Evolutionary conservation across 2,329 filamentous ascomycete species (phyloP), one percentile per base, ranked within the genome.

Genomic region (Alternaria panax): DNA sequence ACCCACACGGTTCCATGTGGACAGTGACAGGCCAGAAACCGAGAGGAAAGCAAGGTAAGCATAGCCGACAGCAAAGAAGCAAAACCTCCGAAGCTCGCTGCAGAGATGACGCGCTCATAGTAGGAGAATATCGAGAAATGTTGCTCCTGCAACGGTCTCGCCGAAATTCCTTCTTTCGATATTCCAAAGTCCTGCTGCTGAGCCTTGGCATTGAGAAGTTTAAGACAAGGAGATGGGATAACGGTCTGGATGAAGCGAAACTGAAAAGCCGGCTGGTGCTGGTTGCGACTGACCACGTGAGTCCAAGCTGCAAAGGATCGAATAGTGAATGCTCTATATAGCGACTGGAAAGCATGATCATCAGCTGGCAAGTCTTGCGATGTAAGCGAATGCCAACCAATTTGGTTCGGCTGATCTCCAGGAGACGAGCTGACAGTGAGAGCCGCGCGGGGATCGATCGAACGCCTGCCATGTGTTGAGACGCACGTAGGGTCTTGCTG

Each of bases 381-480:
- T 24, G 32, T 28, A 32, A 51, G 48, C 46, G 42, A 41, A 32
- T 57, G 38, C 54, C 47, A 46, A 57, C 54, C 50, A 22, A 38
- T 32, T 27, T 42, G 24, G 30, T 41, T 43, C 48, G 30, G 48
- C 40, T 54, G 41, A 46, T 27, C 40, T 24, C 40, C 41, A 27
- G 32, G 40, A 51, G 28, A 27, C 38, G 54, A 51, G 54, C 54
- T 51, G 46, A 56, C 40, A 18, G 18, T 28, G 42, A 30, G 42
- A 48, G 45, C 30, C 45, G 45, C 34, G 50, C 40, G 40, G 41
- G 41, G 54, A 57, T 57, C 48, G 34, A 63, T 61, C 54, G 28
- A 46, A 45, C 40, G 48, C 18, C 27, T 40, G 18, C 30, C 25
- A 59, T 53, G 43, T 65, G 63, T 65, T 65, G 65, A 62, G 65